Percentiles rank a stretch among this genome's conserved stretches.
Evolutionary conservation across 2,329 filamentous ascomycete genomes (phyloP).

Genomic region (Corinectria fuckeliana): DNA sequence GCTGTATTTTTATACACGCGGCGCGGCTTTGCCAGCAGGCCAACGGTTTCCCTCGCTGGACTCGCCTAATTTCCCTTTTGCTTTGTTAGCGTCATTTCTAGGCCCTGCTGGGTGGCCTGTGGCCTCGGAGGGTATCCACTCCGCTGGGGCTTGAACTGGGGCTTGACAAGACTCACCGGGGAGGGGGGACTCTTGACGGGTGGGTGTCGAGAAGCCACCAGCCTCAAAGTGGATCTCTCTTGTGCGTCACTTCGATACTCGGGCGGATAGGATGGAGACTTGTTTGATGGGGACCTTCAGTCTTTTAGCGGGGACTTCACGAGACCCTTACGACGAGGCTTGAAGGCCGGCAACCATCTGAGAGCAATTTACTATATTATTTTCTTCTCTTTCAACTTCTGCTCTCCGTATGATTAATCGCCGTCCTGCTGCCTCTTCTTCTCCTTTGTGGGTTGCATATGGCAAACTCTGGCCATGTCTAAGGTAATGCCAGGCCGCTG

Average conservation of each 20-base stretch:
- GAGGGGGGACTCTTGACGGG: conserved; percentile 4
- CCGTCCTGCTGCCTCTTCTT: not conserved
- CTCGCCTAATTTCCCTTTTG: conserved; percentile 49
- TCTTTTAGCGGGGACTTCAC: not conserved
- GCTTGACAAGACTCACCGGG: conserved; percentile 8
- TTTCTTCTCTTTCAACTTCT: conserved; percentile 5
- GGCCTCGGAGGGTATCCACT: conserved; percentile 26
- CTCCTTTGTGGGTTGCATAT: not conserved
- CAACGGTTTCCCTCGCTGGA: conserved; percentile 44
- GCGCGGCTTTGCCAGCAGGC: conserved; percentile 38
- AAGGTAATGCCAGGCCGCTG: not conserved
- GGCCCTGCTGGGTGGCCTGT: conserved; percentile 27
- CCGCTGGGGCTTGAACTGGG: conserved; percentile 21
- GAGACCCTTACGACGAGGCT: conserved; percentile 11
- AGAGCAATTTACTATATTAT: too few species aligned
- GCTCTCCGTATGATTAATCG: not conserved
- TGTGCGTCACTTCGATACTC: conserved; percentile 8
- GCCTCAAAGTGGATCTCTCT: conserved; percentile 31
- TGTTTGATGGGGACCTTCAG: not conserved
- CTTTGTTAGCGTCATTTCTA: conserved; percentile 41
- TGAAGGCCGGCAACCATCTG: conserved; percentile 10
- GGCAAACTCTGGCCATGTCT: conserved; percentile 1
- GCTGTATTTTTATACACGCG: conserved; percentile 55
- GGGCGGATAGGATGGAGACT: not conserved
- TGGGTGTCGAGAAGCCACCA: conserved; percentile 18